Percentiles rank a stretch among this genome's conserved stretches.
Conservation (phyloP, 257 asterid genomes). For the Coffea eugenioides region DNA sequence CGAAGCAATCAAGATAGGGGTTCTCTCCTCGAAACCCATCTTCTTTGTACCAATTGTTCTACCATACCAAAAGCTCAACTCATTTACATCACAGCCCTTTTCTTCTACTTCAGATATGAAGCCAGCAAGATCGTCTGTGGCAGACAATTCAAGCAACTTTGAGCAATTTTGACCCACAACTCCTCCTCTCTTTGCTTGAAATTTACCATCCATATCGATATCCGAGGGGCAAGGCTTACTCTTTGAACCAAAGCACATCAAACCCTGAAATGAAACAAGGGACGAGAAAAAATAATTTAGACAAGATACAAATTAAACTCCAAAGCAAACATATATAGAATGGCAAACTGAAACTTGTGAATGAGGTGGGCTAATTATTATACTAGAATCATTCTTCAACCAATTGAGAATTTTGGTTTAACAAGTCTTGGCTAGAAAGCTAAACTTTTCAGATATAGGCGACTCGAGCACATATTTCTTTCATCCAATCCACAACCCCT, state of each 20-base stretch:
- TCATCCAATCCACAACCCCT: conserved; percentile 1
- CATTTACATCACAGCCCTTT: conserved; percentile 53
- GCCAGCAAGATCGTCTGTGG: conserved; percentile 60
- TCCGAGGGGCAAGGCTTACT: conserved; percentile 29
- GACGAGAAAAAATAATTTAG: conserved; percentile 11
- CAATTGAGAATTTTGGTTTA: background rate
- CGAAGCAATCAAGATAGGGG: conserved; percentile 74
- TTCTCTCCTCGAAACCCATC: conserved; percentile 79
- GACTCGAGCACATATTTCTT: background rate
- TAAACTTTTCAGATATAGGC: background rate
- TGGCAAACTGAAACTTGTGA: background rate
- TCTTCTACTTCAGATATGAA: conserved; percentile 55
- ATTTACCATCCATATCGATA: conserved; percentile 49
- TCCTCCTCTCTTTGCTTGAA: conserved; percentile 26
- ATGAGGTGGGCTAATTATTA: background rate
- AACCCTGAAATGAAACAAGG: conserved; percentile 36
- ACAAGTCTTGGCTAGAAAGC: background rate
- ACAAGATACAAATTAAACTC: background rate
- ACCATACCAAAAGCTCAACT: conserved; percentile 72
- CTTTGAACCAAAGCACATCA: conserved; percentile 51
- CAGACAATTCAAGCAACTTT: conserved; percentile 73
- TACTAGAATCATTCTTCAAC: background rate
- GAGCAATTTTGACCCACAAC: conserved; percentile 36
- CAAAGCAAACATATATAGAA: background rate
- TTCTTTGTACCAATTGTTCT: conserved; percentile 57